Conservation (phyloP, 2,329 filamentous ascomycete genomes). For the Hysterium pulicare region DNA sequence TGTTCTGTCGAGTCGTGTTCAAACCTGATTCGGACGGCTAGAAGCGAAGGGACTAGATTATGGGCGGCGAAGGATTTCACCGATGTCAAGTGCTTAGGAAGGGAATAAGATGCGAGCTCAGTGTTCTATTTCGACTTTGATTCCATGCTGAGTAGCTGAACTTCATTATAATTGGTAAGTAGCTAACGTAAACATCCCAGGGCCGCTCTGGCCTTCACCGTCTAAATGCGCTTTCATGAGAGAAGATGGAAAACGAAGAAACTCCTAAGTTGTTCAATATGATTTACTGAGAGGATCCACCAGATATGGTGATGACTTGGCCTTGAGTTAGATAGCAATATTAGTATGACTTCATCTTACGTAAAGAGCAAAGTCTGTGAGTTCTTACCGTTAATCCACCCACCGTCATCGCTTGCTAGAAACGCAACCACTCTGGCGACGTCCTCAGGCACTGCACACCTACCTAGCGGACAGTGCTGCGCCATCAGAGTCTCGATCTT, state of each 20-base stretch:
- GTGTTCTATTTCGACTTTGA: too few relatives aligned
- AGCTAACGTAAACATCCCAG: not conserved
- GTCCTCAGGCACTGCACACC: slow-evolving; percentile 48
- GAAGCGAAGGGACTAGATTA: too few relatives aligned
- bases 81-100: too few relatives aligned
- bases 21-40: too few relatives aligned
- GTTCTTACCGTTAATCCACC: slow-evolving; percentile 37
- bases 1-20: too few relatives aligned
- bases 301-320: slow-evolving; percentile 41
- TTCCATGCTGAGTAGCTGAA: too few relatives aligned
- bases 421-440: slow-evolving; percentile 42
- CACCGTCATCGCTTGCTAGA: slow-evolving; percentile 37
- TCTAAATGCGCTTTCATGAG: slow-evolving; percentile 2
- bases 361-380: not conserved
- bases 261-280: too few relatives aligned
- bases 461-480: slow-evolving; percentile 46
- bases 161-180: not conserved
- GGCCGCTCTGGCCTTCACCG: not conserved
- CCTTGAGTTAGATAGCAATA: slow-evolving; percentile 17
- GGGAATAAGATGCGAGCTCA: too few relatives aligned
- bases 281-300: slow-evolving; percentile 38
- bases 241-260: not conserved
- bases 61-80: too few relatives aligned
- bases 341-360: not conserved
- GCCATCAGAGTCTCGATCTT: slow-evolving; percentile 52